These are phyloP conservation scores for Amanita muscaria DNA, from an alignment of 768 basidiomycete genomes.

Conservation along the genomic window DNA sequence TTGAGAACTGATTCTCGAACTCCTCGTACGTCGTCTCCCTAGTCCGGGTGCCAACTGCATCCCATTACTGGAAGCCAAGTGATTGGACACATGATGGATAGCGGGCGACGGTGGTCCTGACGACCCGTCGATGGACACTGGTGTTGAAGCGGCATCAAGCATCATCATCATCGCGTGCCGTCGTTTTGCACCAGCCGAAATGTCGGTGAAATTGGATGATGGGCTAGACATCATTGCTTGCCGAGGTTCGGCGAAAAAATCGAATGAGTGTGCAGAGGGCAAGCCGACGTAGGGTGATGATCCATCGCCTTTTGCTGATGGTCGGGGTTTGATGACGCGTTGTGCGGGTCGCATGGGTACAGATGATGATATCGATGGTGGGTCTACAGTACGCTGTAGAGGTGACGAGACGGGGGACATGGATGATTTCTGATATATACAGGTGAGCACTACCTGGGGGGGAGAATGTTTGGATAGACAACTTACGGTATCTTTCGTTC, in stretches of 20 bases:
- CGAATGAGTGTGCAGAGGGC: conserved; percentile 14
- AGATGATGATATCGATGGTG: neutral
- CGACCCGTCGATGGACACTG: conserved; percentile 28
- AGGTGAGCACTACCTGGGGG: neutral
- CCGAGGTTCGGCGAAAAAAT: conserved; percentile 17
- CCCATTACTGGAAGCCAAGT: conserved; percentile 15
- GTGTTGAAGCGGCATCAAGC: conserved; percentile 44
- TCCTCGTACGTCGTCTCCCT: conserved; percentile 47
- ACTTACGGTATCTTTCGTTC: neutral
- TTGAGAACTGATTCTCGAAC: conserved; percentile 22
- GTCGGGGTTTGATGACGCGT: conserved; percentile 19
- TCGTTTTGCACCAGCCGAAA: conserved; percentile 58
- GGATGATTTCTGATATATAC: neutral
- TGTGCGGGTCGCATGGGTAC: conserved; percentile 13
- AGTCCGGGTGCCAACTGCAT: conserved; percentile 12
- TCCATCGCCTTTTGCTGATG: conserved; percentile 14
- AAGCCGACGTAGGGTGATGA: conserved; percentile 11
- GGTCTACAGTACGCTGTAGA: neutral
- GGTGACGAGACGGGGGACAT: conserved; percentile 21
- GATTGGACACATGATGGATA: conserved; percentile 11
- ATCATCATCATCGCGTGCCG: conserved; percentile 76
- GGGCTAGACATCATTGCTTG: conserved; percentile 15
- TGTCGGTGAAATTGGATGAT: conserved; percentile 20
- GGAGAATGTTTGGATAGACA: neutral
- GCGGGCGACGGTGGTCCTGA: neutral